Evolutionary conservation across 345 rosid species (phyloP).

Genomic region (Sisymbrium altissimum): DNA sequence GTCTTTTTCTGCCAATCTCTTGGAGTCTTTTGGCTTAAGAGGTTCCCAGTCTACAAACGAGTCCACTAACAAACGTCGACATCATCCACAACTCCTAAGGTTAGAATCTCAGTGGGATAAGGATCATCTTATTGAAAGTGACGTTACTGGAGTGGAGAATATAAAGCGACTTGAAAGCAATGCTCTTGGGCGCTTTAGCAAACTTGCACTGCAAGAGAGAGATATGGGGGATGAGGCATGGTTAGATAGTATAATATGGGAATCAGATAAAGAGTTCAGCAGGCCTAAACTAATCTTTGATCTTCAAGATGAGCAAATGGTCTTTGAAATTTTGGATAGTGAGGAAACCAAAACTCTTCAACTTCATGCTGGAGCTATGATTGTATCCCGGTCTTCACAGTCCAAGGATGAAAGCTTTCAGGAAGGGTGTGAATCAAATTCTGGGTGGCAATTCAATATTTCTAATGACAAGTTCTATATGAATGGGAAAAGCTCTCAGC

Average conservation of each 20-base stretch:
- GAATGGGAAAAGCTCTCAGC: constrained; percentile 86
- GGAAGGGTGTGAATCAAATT: constrained; percentile 48
- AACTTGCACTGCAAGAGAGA: constrained; percentile 51
- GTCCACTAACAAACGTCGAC: constrained; percentile 33
- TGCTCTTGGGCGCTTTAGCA: constrained; percentile 47
- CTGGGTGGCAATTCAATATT: constrained; percentile 88
- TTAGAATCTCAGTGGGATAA: constrained; percentile 51
- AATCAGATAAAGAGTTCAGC: constrained; percentile 39
- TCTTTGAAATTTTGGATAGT: constrained; percentile 75
- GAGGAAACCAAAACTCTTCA: constrained; percentile 62
- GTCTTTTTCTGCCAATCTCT: constrained; percentile 40
- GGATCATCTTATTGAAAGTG: constrained; percentile 36
- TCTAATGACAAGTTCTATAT: constrained; percentile 89
- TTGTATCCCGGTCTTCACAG: constrained; percentile 53
- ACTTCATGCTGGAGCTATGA: constrained; percentile 94
- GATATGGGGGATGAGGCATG: constrained; percentile 73
- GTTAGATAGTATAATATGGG: constrained; percentile 85
- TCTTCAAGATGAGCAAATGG: constrained; percentile 95
- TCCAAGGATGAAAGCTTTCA: constrained; percentile 41
- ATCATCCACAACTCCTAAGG: constrained; percentile 91
- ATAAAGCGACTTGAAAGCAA: constrained; percentile 40
- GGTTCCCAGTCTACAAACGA: constrained; percentile 28
- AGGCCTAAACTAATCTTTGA: constrained; percentile 84
- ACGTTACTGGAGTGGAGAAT: constrained; percentile 29
- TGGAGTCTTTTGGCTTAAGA: constrained; percentile 55